Percentiles rank a stretch among this genome's conserved stretches.
phyloP scores from a whole-genome alignment of 2,329 filamentous ascomycete species.

The Diaporthe vexans region DNA sequence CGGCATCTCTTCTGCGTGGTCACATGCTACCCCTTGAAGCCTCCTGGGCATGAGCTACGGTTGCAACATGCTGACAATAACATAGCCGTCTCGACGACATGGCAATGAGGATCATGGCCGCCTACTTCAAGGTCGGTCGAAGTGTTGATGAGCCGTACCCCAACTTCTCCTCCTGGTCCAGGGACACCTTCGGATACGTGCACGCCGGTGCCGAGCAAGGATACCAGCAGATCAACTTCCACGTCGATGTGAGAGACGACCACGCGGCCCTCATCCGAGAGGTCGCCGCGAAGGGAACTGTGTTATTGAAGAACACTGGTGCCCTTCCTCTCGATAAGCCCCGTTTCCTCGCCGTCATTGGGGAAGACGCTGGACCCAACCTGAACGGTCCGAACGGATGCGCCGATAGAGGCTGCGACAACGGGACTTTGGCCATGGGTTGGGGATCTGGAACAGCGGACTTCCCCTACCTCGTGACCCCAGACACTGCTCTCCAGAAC shows the following conservation, averaged over 20 bases:
- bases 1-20: too few relatives aligned
- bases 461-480: conserved; percentile 83
- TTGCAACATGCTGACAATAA: neutral
- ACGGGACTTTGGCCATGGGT: conserved; percentile 78
- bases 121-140: conserved; percentile 76
- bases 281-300: conserved; percentile 83
- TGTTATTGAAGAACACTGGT: conserved; percentile 88
- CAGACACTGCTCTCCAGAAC: conserved; percentile 76
- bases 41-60: neutral
- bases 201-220: conserved; percentile 74
- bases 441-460: conserved; percentile 84
- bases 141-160: conserved; percentile 66
- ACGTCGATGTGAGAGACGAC: conserved; percentile 85
- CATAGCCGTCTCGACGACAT: conserved; percentile 84
- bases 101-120: conserved; percentile 84
- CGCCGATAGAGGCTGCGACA: conserved; percentile 72
- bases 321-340: conserved; percentile 84
- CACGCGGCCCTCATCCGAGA: conserved; percentile 82
- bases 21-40: neutral
- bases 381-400: conserved; percentile 85
- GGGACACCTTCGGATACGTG: conserved; percentile 78
- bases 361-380: conserved; percentile 85
- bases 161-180: conserved; percentile 92
- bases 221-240: conserved; percentile 80
- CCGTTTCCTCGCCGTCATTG: conserved; percentile 81